phyloP scores from a whole-genome alignment of 2,329 filamentous ascomycete genomes.

The Paraphoma sp. region DNA sequence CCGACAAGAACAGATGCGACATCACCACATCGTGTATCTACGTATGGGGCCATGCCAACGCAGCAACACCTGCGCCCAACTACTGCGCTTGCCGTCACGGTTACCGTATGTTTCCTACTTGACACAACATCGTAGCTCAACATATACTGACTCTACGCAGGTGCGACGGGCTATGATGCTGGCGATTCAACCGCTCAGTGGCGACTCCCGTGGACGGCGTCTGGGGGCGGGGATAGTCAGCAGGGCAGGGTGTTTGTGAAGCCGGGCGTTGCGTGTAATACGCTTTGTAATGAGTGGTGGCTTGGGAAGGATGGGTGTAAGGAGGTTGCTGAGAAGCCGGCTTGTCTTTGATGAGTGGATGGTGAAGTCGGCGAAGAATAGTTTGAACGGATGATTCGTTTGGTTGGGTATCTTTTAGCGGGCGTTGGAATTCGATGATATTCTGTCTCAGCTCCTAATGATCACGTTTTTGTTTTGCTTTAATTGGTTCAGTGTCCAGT shows the following conservation, averaged over 20 bases:
- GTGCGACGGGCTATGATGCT: neutral
- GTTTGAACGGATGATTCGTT: no score
- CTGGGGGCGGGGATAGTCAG: conserved; percentile 12
- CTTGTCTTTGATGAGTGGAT: neutral
- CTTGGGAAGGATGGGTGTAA: conserved; percentile 25
- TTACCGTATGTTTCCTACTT: neutral
- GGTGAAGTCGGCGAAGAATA: neutral
- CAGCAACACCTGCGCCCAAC: neutral
- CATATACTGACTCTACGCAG: neutral
- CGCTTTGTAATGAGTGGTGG: conserved; percentile 18
- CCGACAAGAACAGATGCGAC: conserved; percentile 46
- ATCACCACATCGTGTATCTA: conserved; percentile 53
- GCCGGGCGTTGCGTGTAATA: conserved; percentile 20
- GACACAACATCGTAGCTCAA: neutral
- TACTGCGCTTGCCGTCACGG: neutral
- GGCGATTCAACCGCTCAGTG: neutral
- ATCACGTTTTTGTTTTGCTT: no score
- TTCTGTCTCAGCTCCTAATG: no score
- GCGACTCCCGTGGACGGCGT: conserved; percentile 1
- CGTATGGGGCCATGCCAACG: conserved; percentile 8
- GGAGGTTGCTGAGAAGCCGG: conserved; percentile 13
- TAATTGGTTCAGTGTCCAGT: no score
- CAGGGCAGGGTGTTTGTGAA: conserved; percentile 25
- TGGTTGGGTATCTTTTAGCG: no score
- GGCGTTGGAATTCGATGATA: no score